Evolutionary conservation across 1,284 basidiomycete genomes (phyloP).

Genomic region (Leccinum solheimii): DNA sequence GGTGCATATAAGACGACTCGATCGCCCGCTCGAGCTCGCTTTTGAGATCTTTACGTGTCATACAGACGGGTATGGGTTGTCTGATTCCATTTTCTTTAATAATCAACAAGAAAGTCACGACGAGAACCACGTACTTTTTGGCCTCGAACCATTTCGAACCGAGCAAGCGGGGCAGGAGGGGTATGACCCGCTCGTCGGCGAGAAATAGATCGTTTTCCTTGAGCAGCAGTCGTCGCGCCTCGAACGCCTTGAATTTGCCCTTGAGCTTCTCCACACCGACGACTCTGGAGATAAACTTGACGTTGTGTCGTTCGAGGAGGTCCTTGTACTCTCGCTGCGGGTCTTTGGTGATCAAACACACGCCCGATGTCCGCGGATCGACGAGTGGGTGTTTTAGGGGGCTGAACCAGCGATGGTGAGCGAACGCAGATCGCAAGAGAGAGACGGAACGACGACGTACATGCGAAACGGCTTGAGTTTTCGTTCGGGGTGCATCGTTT

Average conservation of each 20-base stretch:
- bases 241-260: constrained; percentile 92
- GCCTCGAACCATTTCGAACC: constrained; percentile 92
- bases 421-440: constrained; percentile 1
- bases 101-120: not conserved
- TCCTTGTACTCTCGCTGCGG: constrained; percentile 97
- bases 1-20: constrained; percentile 90
- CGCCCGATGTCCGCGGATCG: constrained; percentile 73
- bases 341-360: constrained; percentile 94
- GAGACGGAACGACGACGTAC: constrained; percentile 48
- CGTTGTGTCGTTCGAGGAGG: constrained; percentile 71
- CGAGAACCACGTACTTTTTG: constrained; percentile 71
- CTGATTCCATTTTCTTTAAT: constrained; percentile 41
- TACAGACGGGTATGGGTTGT: constrained; percentile 89
- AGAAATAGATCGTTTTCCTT: constrained; percentile 92
- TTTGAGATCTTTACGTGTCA: constrained; percentile 86
- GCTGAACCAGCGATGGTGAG: constrained; percentile 39
- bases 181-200: constrained; percentile 88
- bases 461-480: constrained; percentile 83
- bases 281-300: constrained; percentile 91
- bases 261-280: constrained; percentile 88
- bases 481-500: constrained; percentile 73
- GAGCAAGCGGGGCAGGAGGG: constrained; percentile 83
- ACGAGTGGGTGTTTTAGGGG: constrained; percentile 80
- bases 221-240: constrained; percentile 82
- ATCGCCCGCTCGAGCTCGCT: constrained; percentile 89